These are phyloP conservation scores for Sporobolomyces pararoseus DNA, from an alignment of 768 basidiomycete species.

Conservation along the genomic window DNA sequence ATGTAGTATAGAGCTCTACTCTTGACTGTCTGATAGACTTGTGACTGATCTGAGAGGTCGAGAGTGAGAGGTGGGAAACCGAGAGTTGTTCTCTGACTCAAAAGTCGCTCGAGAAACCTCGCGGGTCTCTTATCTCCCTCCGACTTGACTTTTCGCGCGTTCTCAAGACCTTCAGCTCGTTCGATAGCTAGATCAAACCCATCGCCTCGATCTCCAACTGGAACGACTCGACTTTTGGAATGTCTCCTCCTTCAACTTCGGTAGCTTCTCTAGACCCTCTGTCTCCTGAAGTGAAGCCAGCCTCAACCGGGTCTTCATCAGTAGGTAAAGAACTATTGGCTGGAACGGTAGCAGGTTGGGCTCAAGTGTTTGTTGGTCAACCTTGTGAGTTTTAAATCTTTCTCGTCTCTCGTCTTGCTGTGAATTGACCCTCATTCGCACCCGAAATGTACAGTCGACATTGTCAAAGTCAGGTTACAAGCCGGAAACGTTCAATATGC, in stretches of 20 bases:
- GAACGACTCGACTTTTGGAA: not conserved
- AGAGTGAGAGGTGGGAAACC: not conserved
- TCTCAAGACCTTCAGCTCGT: no score
- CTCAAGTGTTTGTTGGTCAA: conserved; percentile 41
- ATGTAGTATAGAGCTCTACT: no score
- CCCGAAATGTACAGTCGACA: conserved; percentile 23
- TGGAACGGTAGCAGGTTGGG: conserved; percentile 29
- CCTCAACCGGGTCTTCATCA: not conserved
- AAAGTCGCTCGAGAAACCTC: no score
- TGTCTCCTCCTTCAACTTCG: not conserved
- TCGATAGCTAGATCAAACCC: no score
- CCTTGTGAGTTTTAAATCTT: conserved; percentile 11
- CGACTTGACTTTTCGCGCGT: no score
- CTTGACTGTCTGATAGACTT: no score
- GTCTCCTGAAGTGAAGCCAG: not conserved
- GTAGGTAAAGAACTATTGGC: conserved; percentile 25
- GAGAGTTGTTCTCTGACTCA: no score
- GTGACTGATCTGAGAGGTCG: not conserved
- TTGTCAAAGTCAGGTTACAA: conserved; percentile 43
- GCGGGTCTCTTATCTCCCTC: no score
- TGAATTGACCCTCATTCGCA: no score
- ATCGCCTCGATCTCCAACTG: no score
- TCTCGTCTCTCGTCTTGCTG: not conserved
- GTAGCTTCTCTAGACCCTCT: conserved; percentile 10
- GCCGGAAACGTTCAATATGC: conserved; percentile 29